phyloP scores from a whole-genome alignment of 2,329 filamentous ascomycete species.

The Boeremia exigua region DNA sequence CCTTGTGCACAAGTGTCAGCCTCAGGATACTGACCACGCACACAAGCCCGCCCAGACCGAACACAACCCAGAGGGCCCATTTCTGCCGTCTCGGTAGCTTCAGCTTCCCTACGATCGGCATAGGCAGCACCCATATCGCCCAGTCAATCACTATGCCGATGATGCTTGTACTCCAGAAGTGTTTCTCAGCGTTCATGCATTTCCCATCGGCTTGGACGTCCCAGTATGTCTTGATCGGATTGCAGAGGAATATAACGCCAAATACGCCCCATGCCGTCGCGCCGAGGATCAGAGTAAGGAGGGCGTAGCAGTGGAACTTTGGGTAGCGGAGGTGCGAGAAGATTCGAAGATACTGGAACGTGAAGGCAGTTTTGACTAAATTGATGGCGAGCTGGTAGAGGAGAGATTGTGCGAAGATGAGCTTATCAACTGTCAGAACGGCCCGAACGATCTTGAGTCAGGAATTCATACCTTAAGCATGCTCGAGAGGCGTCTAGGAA shows the following conservation, averaged over 20 bases:
- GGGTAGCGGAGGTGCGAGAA: constrained; percentile 25
- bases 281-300: constrained; percentile 27
- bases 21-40: constrained; percentile 40
- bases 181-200: constrained; percentile 32
- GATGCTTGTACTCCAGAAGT: constrained; percentile 35
- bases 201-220: constrained; percentile 20
- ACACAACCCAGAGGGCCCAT: constrained; percentile 39
- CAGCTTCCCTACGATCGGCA: constrained; percentile 37
- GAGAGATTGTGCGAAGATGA: constrained; percentile 39
- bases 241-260: constrained; percentile 39
- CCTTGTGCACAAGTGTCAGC: constrained; percentile 32
- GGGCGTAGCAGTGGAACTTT: constrained; percentile 19
- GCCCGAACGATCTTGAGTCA: too few species aligned
- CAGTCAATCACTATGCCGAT: constrained; percentile 41
- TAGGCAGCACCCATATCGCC: constrained; percentile 40
- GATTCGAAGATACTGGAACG: constrained; percentile 39
- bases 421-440: constrained; percentile 20
- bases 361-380: constrained; percentile 42
- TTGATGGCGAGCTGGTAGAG: constrained; percentile 43
- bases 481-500: constrained; percentile 7
- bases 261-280: constrained; percentile 35
- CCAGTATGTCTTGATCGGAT: constrained; percentile 37
- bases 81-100: constrained; percentile 43
- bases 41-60: constrained; percentile 46
- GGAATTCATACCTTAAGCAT: constrained; percentile 27